A percentile compares a stretch with the other conserved stretches of the same genome.
Evolutionary conservation across 306 rosid genomes (phyloP).

Genomic region (Castanea mollissima): DNA sequence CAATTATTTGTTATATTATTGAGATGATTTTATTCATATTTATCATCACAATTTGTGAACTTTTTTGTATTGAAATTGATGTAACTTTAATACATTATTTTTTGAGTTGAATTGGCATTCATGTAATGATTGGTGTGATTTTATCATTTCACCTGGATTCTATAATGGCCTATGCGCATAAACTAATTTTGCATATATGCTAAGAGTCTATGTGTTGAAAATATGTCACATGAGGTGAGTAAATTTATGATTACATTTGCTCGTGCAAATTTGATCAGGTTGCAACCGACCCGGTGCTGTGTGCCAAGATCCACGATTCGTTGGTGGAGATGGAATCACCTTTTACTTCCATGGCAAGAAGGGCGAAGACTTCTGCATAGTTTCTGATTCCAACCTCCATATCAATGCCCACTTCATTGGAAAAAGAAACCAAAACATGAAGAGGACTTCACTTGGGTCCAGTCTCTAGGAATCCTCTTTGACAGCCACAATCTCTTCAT

Average conservation of each 20-base stretch:
- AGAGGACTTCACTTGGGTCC: conserved; percentile 67
- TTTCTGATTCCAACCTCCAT: conserved; percentile 34
- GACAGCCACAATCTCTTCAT: conserved; percentile 27
- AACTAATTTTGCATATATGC: too few species aligned
- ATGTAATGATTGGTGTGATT: too few species aligned
- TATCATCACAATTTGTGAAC: too few species aligned
- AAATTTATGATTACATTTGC: not conserved
- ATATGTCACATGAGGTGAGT: not conserved
- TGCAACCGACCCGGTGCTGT: conserved; percentile 34
- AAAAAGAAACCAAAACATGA: conserved; percentile 18
- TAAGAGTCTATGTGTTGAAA: not conserved
- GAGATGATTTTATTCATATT: too few species aligned
- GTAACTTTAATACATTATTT: too few species aligned
- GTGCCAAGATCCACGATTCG: conserved; percentile 49
- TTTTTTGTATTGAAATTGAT: too few species aligned
- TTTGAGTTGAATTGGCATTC: too few species aligned
- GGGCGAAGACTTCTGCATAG: conserved; percentile 32
- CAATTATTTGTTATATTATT: too few species aligned
- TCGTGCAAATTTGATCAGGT: not conserved
- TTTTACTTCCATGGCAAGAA: conserved; percentile 45
- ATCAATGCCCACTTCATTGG: conserved; percentile 38
- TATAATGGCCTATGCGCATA: too few species aligned
- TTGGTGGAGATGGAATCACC: conserved; percentile 62
- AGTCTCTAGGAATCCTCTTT: conserved; percentile 34
- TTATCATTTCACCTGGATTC: too few species aligned